Conservation (phyloP, 345 rosid genomes). For the Sisymbrium altissimum region DNA sequence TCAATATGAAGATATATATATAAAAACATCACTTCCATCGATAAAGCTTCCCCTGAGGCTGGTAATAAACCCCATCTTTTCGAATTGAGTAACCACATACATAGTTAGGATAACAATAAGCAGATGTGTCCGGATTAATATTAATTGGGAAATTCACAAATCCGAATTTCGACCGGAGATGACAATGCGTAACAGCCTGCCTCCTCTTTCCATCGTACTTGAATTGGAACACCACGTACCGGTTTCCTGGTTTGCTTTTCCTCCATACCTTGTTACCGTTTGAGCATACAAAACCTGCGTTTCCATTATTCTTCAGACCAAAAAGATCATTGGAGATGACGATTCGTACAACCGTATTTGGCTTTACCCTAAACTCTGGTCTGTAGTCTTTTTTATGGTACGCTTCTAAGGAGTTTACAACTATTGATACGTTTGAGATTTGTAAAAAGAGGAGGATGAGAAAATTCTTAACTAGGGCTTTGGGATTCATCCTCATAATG, state of each 20-base stretch:
- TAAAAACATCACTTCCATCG: constrained; percentile 1
- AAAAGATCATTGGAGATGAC: constrained; percentile 24
- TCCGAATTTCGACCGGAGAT: constrained; percentile 28
- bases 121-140: constrained; percentile 25
- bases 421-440: constrained; percentile 14
- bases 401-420: constrained; percentile 19
- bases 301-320: constrained; percentile 15
- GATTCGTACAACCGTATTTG: constrained; percentile 14
- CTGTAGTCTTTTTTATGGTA: neutral
- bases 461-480: neutral
- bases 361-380: constrained; percentile 7
- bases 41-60: constrained; percentile 22
- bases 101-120: constrained; percentile 17
- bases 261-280: constrained; percentile 21
- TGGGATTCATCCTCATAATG: neutral
- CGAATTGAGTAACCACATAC: constrained; percentile 25
- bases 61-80: constrained; percentile 23
- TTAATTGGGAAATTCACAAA: constrained; percentile 21
- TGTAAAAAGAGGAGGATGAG: constrained; percentile 13
- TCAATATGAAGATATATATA: neutral
- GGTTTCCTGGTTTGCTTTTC: constrained; percentile 21
- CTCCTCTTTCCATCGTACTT: constrained; percentile 27
- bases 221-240: constrained; percentile 17
- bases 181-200: constrained; percentile 18
- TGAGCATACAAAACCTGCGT: constrained; percentile 33